Base-by-base conservation (phyloP, 148 eudicot species). In the Diospyros lotus region DNA sequence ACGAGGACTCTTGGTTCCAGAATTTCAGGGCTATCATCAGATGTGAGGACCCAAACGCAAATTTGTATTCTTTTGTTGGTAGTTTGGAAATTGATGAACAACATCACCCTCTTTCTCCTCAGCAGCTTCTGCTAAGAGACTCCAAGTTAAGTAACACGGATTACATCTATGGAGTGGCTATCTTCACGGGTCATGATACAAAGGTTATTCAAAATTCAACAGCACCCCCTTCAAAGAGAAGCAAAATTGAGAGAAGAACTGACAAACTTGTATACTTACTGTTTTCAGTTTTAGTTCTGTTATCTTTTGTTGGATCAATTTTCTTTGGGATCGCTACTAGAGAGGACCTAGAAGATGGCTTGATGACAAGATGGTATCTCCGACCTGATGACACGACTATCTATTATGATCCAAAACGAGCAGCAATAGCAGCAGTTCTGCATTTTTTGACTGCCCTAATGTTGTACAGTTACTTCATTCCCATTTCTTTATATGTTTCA, bases 101-200 rank as follows among this genome's bases (percentile, higher is more conserved):
- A 14, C 51, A 75, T 0, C 58, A 66, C 64, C 80, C 82, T 4
- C 61, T 86, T 15, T 64, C 58, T 28, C 80, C 88, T 3, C 38
- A 66, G 6, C 88, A 86, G 58, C 44, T 86, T 59, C 86, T 86
- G 13, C 79, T 86, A 9, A 71, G 88, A 41, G 88, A 86, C 73
- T 86, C 88, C 2, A 86, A 86, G 56, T 82, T 86, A n/a, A 66
- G 84, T 62, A 86, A 86, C 58, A 86, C 88, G 1, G 86, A 83
- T 59, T 76, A 74, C 39, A 53, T 80, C 1, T 83, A 82, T n/a
- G 88, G 88, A n/a, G 88, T 83, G 38, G 88, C 80, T 54, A 74
- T 83, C 38, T 86, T 86, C 61, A 80, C 68, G 13, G 86, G 88
- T 5, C 73, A 75, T 1, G 88, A 86, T 72, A 76, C 86, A 38